Evolutionary conservation across 495 filamentous ascomycete species (phyloP).

Genomic region (Viridothelium virens): DNA sequence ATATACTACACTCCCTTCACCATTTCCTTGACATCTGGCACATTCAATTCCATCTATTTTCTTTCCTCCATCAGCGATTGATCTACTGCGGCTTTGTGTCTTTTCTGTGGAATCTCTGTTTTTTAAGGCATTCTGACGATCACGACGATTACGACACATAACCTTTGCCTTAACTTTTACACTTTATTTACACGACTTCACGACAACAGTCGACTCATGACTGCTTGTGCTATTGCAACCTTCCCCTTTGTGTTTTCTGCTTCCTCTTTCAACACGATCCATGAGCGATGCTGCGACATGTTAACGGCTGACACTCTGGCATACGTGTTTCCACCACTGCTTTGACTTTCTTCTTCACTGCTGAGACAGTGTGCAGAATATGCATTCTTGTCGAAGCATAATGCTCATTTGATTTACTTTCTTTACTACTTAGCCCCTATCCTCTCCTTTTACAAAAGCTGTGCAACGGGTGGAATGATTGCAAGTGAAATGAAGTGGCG

Average conservation of each 20-base stretch:
- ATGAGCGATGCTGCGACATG: neutral
- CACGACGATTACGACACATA: neutral
- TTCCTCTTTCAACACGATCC: neutral
- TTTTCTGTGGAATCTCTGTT: neutral
- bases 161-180: constrained; percentile 6
- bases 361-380: neutral
- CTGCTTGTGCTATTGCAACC: constrained; percentile 7
- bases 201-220: constrained; percentile 6
- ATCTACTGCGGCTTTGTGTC: neutral
- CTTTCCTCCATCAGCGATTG: neutral
- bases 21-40: constrained; percentile 3
- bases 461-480: neutral
- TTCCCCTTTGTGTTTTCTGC: neutral
- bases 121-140: neutral
- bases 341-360: neutral
- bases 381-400: neutral
- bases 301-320: neutral
- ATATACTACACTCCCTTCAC: neutral
- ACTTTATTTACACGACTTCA: constrained; percentile 7
- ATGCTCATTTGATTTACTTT: neutral
- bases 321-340: neutral
- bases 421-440: neutral
- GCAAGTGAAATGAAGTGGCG: neutral
- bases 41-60: neutral
- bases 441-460: neutral